Base-by-base conservation (phyloP, 805 yeast species). In the Ogataea sp. region DNA sequence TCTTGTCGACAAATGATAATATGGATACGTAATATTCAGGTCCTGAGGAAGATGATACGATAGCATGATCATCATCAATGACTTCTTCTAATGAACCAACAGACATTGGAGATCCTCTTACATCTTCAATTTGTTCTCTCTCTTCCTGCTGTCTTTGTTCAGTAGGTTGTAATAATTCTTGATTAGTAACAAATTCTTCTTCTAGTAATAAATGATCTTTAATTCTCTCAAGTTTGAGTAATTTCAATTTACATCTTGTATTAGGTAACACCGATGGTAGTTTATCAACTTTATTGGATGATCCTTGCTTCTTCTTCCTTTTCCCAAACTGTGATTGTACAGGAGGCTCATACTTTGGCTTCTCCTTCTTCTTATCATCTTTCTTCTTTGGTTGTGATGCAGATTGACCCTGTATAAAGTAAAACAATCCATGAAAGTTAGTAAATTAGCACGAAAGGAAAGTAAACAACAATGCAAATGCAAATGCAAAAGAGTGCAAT, bases 331-430 rank as follows among this genome's bases (percentile, higher is more conserved):
- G 49, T 6, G 96, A 82, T 64, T 90, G 94, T 44, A 90, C 97
- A 14, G 98, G 98, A 27, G 98, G 97, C 64, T 93, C 98, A 63
- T 90, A 93, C 70, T 89, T 90, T 55, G 97, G 97, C 65, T 90
- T 89, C 53, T 84, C 85, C 49, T 80, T 78, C 66, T 80, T 80
- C 59, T 59, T 58, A 39, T 61, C 65, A 38, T 50, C 55, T 34
- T 57, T 55, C 43, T 58, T 61, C 53, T 55, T 49, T 44, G 62
- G 61, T 51, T 55, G 46, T 16, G 63, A 58, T 35, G 63, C 58
- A 46, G 58, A 60, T 47, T 59, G 63, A 45, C 63, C 63, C 63
- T 46, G 32, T 25, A 26, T 11, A n/a, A n/a, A n/a, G n/a, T n/a
- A n/a, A n/a, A n/a, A n/a, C n/a, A n/a, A n/a, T n/a, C n/a, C n/a